Evolutionary conservation across 2,329 filamentous ascomycete genomes (phyloP), one percentile per base, ranked within the genome.

Genomic region (Colletotrichum australisinense): DNA sequence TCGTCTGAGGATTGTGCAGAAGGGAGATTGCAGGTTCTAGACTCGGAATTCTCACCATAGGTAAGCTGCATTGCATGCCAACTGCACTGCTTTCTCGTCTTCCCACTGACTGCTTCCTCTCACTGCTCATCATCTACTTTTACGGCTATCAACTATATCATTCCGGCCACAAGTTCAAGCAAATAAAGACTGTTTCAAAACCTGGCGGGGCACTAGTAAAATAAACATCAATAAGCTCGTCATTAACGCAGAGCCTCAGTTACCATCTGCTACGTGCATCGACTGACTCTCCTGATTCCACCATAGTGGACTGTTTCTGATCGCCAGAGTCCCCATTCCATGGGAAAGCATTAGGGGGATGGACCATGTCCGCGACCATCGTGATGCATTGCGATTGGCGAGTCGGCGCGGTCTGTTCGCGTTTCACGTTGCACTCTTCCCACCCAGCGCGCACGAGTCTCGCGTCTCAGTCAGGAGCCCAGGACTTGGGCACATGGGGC

Each of bases 341-440:
- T 24, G 24, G 59, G 19, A n/a, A 1, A 19, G n/a, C 16, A 26
- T 26, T 16, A 5, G 12, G 19, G 2, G 42, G 19, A 49, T 49
- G 19, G 42, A 49, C 42, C 42, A n/a, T 49, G 42, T 22, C 42
- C 42, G 42, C 42, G 19, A 4, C 8, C 63, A 63, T 53, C 42
- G 28, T 30, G 24, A 63, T 28, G 60, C 46, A 9, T 63, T 46
- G 60, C 26, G 26, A 49, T 52, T 63, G 42, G 19, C 59, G 26
- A 30, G 26, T 35, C 60, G 26, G 11, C 11, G 46, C 60, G 46
- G 60, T 63, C 60, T 26, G 60, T 63, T 53, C 60, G 46, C 60
- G 60, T 63, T 63, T 63, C 60, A 63, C 60, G 28, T 53, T 30
- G 60, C n/a, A n/a, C 24, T 22, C 26, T 42, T n/a, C 19, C 60